Evolutionary conservation across 2,329 filamentous ascomycete species (phyloP).

Genomic region (Fusarium nodosum): DNA sequence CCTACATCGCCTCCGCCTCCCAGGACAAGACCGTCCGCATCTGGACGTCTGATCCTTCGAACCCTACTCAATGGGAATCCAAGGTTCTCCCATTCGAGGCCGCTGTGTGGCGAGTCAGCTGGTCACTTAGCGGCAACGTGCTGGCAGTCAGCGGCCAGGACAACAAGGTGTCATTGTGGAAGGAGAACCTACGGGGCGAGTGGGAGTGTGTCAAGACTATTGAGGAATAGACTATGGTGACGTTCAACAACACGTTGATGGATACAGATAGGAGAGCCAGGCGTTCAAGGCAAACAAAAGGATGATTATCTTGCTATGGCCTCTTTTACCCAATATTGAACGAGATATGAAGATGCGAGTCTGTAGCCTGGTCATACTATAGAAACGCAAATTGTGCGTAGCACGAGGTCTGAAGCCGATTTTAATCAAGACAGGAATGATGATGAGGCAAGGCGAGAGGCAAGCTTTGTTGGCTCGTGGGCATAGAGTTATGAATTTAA

Average conservation of each 20-base stretch:
- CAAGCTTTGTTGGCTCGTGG: constrained; percentile 2
- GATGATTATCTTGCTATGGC: constrained; percentile 45
- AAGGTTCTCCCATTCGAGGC: constrained; percentile 90
- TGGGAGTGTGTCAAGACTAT: constrained; percentile 99
- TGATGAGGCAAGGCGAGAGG: constrained; percentile 4
- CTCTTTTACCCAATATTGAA: constrained; percentile 37
- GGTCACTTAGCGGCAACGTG: constrained; percentile 97
- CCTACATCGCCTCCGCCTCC: constrained; percentile 94
- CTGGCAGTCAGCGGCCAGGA: constrained; percentile 93
- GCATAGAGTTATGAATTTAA: constrained; percentile 28
- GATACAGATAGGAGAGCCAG: constrained; percentile 52
- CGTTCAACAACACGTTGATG: constrained; percentile 75
- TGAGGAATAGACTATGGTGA: constrained; percentile 81
- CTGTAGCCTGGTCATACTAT: constrained; percentile 13
- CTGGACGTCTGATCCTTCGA: constrained; percentile 81
- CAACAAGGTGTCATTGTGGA: constrained; percentile 98
- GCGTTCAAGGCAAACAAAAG: constrained; percentile 55
- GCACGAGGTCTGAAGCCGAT: neutral
- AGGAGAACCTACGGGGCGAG: constrained; percentile 95
- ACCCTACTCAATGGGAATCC: constrained; percentile 81
- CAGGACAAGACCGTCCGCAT: constrained; percentile 98
- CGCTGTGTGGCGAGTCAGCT: constrained; percentile 95
- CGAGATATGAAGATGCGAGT: constrained; percentile 28
- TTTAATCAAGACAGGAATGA: neutral
- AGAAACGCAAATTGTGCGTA: constrained; percentile 7